Base-by-base conservation (phyloP, 176 grass and related monocot genomes). In the Carex myosuroides region DNA sequence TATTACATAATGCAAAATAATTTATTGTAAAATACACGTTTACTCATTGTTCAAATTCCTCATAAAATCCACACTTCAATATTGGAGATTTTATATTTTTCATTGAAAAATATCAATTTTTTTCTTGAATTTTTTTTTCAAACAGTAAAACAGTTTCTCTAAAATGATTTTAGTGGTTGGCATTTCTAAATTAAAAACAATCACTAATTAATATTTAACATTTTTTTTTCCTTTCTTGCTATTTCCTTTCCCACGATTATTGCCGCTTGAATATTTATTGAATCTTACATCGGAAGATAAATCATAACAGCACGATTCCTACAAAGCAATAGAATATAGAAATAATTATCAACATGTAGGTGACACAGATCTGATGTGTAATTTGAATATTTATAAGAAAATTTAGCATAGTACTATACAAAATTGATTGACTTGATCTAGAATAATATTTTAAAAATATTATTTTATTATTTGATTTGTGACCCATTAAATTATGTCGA, bases 151-250 rank as follows among this genome's bases (percentile, higher is more conserved):
- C 4, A 24, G 6, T 8, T 21, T 54, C 1, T 75, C 21, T 52
- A 76, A 76, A 53, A 29, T 76, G 50, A 76, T 76, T 52, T 55
- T 76, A 55, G 72, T 76, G 72, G 72, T 76, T 9, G 12, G 4
- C 44, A 75, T 14, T 26, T 53, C 2, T 55, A 76, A 55, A 76
- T 76, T 30, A 74, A 75, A 11, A 8, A 62, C 7, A 62, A 21
- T n/a, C 21, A 21, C 7, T 8, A 6, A 39, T 39, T 62, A 62
- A 62, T 22, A 10, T 11, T 62, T 62, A 62, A 62, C 2, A 24
- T 62, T 24, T 33, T 39, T 26, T 68, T 37, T 39, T 0, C 26
- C 26, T 12, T 13, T 53, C 8, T 44, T 4, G 67, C 4, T 37
- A 37, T 50, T 77, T 16, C 50, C 72, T 55, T 55, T 16, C 22